Conservation (phyloP, 805 yeast genomes). For the Spathaspora arborariae region DNA sequence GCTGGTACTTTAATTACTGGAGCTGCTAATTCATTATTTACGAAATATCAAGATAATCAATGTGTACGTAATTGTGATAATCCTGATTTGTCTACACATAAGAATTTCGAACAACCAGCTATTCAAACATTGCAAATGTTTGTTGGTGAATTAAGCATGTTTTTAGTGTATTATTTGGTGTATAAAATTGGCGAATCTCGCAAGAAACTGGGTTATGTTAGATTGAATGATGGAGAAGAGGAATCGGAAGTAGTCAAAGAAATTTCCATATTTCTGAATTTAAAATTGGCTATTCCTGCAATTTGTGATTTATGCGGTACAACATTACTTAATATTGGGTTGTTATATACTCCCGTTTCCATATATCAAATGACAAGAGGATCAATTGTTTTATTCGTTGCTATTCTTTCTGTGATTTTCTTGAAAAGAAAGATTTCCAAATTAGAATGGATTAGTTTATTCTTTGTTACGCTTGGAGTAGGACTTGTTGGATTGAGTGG, state of each 20-base stretch:
- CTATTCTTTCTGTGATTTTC: constrained; percentile 61
- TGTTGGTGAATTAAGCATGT: constrained; percentile 60
- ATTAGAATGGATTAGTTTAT: constrained; percentile 64
- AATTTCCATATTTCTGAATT: constrained; percentile 10
- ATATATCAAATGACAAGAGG: constrained; percentile 87
- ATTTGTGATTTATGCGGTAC: constrained; percentile 70
- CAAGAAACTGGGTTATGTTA: constrained; percentile 12
- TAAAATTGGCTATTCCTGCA: constrained; percentile 55
- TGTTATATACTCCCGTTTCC: constrained; percentile 71
- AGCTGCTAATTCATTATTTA: constrained; percentile 66
- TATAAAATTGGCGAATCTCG: constrained; percentile 15
- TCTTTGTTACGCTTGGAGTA: constrained; percentile 66
- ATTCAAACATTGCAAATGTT: constrained; percentile 81
- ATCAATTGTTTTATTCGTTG: constrained; percentile 71
- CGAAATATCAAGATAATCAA: constrained; percentile 74
- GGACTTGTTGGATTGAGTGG: constrained; percentile 74
- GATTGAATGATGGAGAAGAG: constrained; percentile 9
- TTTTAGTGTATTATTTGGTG: constrained; percentile 34
- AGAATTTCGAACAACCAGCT: constrained; percentile 70
- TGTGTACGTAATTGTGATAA: constrained; percentile 56
- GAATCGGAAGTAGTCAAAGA: constrained; percentile 7
- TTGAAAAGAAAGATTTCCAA: constrained; percentile 52
- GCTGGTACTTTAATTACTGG: constrained; percentile 65
- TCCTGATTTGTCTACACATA: constrained; percentile 39
- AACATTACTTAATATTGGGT: constrained; percentile 72